These are phyloP conservation scores for Ophiostoma novo-ulmi DNA, from an alignment of 2,329 filamentous ascomycete species.

Conservation along the genomic window DNA sequence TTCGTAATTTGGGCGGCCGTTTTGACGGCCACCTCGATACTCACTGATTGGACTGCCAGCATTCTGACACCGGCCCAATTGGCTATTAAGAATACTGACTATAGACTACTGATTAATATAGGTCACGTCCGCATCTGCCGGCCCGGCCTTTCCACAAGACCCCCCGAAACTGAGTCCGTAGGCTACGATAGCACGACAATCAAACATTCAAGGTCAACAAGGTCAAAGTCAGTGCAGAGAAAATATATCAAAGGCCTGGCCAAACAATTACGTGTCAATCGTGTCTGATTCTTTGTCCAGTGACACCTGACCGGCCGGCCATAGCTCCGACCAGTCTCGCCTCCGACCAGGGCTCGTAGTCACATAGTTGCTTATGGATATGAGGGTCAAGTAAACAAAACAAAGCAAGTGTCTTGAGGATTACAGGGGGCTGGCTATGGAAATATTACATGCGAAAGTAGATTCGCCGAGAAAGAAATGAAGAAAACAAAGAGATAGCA, in stretches of 20 bases:
- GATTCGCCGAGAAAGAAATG: too few species aligned
- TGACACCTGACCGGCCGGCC: slow-evolving; percentile 1
- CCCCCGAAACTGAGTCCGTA: background rate
- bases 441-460: too few species aligned
- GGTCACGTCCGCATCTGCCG: background rate
- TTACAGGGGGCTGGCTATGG: too few species aligned
- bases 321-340: background rate
- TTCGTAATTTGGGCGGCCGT: background rate
- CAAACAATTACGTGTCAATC: background rate
- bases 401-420: too few species aligned
- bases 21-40: background rate
- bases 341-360: background rate
- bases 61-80: background rate
- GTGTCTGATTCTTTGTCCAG: background rate
- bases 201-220: background rate
- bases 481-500: too few species aligned
- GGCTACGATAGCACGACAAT: background rate
- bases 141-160: background rate
- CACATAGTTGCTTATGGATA: too few species aligned
- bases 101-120: background rate
- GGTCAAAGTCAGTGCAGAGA: background rate
- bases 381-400: too few species aligned
- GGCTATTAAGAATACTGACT: background rate
- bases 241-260: background rate
- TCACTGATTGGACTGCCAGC: slow-evolving; percentile 1